Evolutionary conservation across 1,284 basidiomycete genomes (phyloP), one percentile per base, ranked within the genome.

Genomic region (Ustilago shanxiensis): DNA sequence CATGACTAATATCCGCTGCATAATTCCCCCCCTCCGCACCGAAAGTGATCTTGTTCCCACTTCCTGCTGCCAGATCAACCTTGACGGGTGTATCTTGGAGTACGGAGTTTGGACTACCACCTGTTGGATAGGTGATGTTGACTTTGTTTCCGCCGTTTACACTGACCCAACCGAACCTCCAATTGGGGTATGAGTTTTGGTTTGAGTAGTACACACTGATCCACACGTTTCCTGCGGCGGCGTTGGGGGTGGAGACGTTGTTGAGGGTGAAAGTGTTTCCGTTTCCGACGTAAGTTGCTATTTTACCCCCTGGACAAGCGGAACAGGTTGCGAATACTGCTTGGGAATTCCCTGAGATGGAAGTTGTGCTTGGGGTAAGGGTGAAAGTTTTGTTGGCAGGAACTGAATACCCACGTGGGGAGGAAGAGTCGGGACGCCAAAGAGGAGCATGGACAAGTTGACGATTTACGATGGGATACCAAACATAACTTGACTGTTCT

Each of bases 51-150:
- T 18, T 50, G 44, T 72, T 72, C 18, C 5, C 28, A 1, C 14
- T 47, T 11, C 63, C 69, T 7, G 63, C 63, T 4, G 37, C n/a
- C 29, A 72, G 44, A 13, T 22, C 28, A 20, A 72, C 39, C 22
- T 72, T 72, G 7, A 72, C 63, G 11, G 69, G 63, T 1, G 69
- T 66, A 35, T 66, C 69, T 24, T 66, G 63, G 0, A 72, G 47
- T 2, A 60, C n/a, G 22, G 31, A 28, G 11, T 26, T 28, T 20
- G 63, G 50, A 26, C 39, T 72, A n/a, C 69, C 69, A 3, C 69
- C 69, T 1, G 63, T 72, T 0, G 63, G 63, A 29, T 59, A 72
- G 22, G 64, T 66, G 26, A 72, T 24, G 18, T 58, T 61, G 0
- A 39, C 16, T 0, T 24, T 3, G 1, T n/a, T 16, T 3, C 41